These are phyloP conservation scores for Hortaea sp. DNA, from an alignment of 2,329 filamentous ascomycete species.

Conservation along the genomic window DNA sequence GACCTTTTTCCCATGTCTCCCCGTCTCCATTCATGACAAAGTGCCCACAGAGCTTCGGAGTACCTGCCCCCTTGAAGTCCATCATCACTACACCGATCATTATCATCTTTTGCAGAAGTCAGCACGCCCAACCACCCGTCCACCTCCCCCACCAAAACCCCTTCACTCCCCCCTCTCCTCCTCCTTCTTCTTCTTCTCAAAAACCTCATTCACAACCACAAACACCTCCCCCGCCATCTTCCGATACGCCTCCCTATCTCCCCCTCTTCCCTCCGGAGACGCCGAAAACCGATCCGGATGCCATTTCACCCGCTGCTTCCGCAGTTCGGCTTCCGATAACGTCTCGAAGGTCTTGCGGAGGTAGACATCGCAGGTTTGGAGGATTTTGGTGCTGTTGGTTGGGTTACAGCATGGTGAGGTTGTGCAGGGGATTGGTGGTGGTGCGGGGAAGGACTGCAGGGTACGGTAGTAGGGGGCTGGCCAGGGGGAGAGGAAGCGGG, in stretches of 20 bases:
- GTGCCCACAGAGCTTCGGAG: too few species aligned
- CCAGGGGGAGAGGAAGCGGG: too few species aligned
- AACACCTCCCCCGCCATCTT: conserved; percentile 10
- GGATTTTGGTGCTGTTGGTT: too few species aligned
- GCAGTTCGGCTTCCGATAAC: too few species aligned
- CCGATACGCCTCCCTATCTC: conserved; percentile 2
- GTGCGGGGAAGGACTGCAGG: not conserved
- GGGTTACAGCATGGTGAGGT: not conserved
- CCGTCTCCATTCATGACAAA: too few species aligned
- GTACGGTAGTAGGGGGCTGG: not conserved
- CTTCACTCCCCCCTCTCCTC: too few species aligned
- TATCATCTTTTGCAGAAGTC: too few species aligned
- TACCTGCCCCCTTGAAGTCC: too few species aligned
- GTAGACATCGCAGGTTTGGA: conserved; percentile 1
- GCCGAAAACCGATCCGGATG: conserved; percentile 5
- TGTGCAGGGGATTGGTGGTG: not conserved
- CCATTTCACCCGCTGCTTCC: not conserved
- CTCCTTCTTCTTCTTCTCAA: not conserved
- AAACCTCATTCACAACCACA: conserved; percentile 8
- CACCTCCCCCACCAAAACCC: too few species aligned
- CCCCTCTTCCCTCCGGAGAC: not conserved
- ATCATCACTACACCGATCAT: too few species aligned
- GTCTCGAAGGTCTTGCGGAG: conserved; percentile 1
- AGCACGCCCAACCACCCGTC: too few species aligned
- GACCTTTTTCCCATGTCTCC: too few species aligned